A percentile compares a stretch with the other conserved stretches of the same genome.
Evolutionary conservation across 1,139 yeast genomes (phyloP).

Genomic region (Arxiozyma slooffiae): DNA sequence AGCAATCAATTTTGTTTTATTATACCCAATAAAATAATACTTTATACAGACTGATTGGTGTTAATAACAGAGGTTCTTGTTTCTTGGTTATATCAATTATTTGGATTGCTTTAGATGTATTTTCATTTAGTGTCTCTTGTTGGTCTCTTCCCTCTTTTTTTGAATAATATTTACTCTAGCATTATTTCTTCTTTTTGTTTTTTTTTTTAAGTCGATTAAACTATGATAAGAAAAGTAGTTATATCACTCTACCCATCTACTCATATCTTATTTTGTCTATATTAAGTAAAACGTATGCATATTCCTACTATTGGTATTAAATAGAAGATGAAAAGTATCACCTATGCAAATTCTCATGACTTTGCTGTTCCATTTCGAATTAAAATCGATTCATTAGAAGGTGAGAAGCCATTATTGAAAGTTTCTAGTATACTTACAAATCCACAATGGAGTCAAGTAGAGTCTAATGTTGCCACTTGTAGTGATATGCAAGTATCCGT

Average conservation of each 20-base stretch:
- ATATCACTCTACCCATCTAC: neutral
- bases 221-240: too few relatives aligned
- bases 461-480: slow-evolving; percentile 41
- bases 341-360: slow-evolving; percentile 73
- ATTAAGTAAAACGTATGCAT: neutral
- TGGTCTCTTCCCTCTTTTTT: too few relatives aligned
- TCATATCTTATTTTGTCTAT: neutral
- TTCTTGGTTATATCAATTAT: too few relatives aligned
- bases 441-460: slow-evolving; percentile 42
- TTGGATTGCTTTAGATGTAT: too few relatives aligned
- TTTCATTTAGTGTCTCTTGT: too few relatives aligned
- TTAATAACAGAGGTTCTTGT: too few relatives aligned
- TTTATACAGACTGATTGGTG: too few relatives aligned
- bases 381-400: slow-evolving; percentile 41
- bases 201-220: too few relatives aligned
- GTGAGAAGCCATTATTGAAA: slow-evolving; percentile 38
- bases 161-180: too few relatives aligned
- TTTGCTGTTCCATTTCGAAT: slow-evolving; percentile 47
- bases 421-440: slow-evolving; percentile 47
- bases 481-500: slow-evolving; percentile 59
- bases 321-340: slow-evolving; percentile 32
- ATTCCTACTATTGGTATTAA: neutral
- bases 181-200: too few relatives aligned
- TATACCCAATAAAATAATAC: too few relatives aligned
- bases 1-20: too few relatives aligned